phyloP scores from a whole-genome alignment of 148 eudicot species.

The Rhododendron kiyosumense region DNA sequence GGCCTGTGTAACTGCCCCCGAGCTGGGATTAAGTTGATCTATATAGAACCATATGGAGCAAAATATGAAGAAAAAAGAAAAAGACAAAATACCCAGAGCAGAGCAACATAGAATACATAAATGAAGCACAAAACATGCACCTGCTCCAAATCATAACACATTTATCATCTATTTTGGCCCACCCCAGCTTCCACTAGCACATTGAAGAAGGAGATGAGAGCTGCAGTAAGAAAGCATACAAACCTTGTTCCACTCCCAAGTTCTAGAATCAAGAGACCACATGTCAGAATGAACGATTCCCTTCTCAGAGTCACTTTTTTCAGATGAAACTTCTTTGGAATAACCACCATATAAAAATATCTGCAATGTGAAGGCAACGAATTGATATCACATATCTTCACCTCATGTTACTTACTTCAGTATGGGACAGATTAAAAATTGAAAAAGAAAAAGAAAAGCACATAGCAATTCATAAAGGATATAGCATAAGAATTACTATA shows the following conservation, averaged over 20 bases:
- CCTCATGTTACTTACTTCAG: slow-evolving; percentile 8
- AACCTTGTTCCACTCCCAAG: slow-evolving; percentile 99
- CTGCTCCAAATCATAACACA: neutral
- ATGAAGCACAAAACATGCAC: slow-evolving; percentile 3
- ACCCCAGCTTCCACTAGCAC: neutral
- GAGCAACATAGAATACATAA: slow-evolving; percentile 7
- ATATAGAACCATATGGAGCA: neutral
- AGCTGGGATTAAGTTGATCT: neutral
- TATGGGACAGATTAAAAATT: neutral
- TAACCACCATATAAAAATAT: slow-evolving; percentile 92
- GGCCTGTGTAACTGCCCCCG: neutral
- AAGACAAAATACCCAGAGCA: neutral
- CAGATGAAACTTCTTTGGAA: slow-evolving; percentile 80
- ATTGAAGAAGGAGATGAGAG: neutral
- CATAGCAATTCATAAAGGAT: neutral
- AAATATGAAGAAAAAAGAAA: neutral
- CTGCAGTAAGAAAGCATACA: slow-evolving; percentile 15
- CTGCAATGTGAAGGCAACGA: slow-evolving; percentile 33
- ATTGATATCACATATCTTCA: neutral
- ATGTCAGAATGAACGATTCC: slow-evolving; percentile 93
- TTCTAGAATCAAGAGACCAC: slow-evolving; percentile 95
- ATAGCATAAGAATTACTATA: neutral
- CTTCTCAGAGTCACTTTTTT: slow-evolving; percentile 76
- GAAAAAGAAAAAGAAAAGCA: neutral
- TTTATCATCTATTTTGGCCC: neutral